phyloP scores from a whole-genome alignment of 129 eudicot species.

The Smallanthus sonchifolius region DNA sequence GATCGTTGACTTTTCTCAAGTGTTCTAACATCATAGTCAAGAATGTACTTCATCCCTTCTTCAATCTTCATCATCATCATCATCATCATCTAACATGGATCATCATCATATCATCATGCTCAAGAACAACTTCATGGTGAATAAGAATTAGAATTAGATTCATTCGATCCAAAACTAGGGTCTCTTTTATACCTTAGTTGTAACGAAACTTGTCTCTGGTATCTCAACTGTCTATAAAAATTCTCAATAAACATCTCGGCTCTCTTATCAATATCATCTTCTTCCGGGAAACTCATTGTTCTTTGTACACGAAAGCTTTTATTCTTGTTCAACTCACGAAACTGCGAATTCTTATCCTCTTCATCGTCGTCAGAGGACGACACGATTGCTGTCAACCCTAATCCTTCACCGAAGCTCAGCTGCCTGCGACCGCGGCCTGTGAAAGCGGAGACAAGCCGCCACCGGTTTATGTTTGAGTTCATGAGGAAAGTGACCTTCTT shows the following conservation, averaged over 20 bases:
- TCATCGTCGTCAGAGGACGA: conserved; percentile 22
- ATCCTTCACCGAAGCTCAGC: conserved; percentile 42
- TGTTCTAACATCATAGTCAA: not conserved
- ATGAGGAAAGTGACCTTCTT: conserved; percentile 51
- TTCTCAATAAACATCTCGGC: conserved; percentile 76
- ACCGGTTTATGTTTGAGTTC: conserved; percentile 36
- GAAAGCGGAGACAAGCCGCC: conserved; percentile 44
- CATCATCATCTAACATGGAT: conserved; percentile 10
- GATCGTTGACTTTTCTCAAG: not conserved
- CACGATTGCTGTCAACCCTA: conserved; percentile 25
- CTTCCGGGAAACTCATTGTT: conserved; percentile 44
- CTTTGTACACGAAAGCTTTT: conserved; percentile 32
- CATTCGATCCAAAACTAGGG: conserved; percentile 40
- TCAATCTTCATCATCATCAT: not conserved
- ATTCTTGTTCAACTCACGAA: conserved; percentile 16
- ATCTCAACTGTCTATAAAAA: conserved; percentile 54
- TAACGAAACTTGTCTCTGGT: conserved; percentile 77
- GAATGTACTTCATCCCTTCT: not conserved
- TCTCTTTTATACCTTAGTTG: conserved; percentile 55
- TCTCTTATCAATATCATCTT: conserved; percentile 73
- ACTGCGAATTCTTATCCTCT: not conserved
- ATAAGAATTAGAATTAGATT: conserved; percentile 1
- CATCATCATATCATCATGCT: not conserved
- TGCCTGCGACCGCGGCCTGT: conserved; percentile 25
- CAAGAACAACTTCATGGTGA: conserved; percentile 33